Conservation (phyloP, 108 stramenopile genomes). For the Aurantiochytrium sp. region DNA sequence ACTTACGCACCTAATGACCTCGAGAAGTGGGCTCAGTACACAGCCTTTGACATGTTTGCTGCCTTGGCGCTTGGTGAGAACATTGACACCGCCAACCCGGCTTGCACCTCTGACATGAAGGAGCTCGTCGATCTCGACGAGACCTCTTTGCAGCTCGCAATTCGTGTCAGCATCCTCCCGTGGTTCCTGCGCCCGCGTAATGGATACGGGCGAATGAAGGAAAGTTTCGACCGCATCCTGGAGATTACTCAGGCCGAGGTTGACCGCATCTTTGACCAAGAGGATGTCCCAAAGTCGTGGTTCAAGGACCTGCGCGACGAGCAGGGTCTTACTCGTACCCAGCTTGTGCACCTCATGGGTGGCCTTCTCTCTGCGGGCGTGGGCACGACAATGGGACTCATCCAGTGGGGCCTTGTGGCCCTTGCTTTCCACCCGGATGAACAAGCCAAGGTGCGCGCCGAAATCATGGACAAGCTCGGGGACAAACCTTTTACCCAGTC, state of each 20-base stretch:
- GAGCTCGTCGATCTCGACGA: not conserved
- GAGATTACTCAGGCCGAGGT: not conserved
- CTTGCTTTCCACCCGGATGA: not conserved
- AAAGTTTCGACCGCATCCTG: not conserved
- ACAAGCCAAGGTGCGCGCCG: not conserved
- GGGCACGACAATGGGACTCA: not conserved
- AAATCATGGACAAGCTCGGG: not conserved
- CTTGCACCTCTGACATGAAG: not conserved
- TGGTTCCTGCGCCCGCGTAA: not conserved
- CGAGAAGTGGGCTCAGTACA: not conserved
- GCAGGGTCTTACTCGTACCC: not conserved
- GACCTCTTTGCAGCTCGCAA: not conserved
- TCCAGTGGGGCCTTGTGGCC: not conserved
- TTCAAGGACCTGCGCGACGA: not conserved
- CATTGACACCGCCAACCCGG: not conserved
- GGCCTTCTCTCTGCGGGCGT: not conserved
- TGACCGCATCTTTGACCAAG: not conserved
- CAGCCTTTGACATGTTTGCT: not conserved
- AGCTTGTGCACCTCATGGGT: not conserved
- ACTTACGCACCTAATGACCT: not conserved
- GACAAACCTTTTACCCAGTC: not conserved
- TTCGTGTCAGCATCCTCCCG: not conserved
- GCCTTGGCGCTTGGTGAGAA: not conserved
- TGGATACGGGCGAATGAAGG: not conserved
- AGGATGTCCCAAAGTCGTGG: not conserved